Percentiles rank a stretch among this genome's conserved stretches.
phyloP scores from a whole-genome alignment of 2,329 filamentous ascomycete species.

The Knufia fluminis region DNA sequence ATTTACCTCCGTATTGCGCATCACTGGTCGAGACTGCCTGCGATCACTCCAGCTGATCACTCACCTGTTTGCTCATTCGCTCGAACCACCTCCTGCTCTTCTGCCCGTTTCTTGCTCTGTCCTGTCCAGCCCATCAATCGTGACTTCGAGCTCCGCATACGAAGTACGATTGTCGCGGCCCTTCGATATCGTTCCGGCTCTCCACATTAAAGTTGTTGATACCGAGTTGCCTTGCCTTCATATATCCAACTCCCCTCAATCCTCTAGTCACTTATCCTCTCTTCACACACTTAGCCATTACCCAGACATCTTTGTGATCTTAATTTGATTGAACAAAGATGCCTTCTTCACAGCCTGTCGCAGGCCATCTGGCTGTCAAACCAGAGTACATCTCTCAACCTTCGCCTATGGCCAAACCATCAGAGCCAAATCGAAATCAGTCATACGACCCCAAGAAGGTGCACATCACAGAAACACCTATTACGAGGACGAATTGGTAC shows the following conservation, averaged over 20 bases:
- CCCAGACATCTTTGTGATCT: constrained; percentile 9
- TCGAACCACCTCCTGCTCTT: background rate
- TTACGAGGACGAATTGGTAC: constrained; percentile 77
- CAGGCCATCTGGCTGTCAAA: constrained; percentile 41
- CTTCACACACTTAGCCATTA: constrained; percentile 5
- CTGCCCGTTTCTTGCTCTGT: background rate
- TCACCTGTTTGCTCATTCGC: background rate
- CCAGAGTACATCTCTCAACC: constrained; percentile 38
- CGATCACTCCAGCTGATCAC: background rate
- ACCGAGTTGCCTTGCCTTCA: constrained; percentile 2
- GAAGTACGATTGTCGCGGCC: constrained; percentile 6
- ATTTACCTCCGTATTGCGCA: background rate
- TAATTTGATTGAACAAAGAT: constrained; percentile 27
- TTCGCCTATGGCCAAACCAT: constrained; percentile 39
- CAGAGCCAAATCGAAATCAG: constrained; percentile 44
- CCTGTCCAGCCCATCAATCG: background rate
- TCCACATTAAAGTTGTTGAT: constrained; percentile 5
- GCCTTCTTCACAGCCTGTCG: constrained; percentile 44
- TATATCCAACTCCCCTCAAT: background rate
- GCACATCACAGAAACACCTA: constrained; percentile 74
- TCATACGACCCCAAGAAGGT: constrained; percentile 60
- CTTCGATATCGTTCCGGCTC: background rate
- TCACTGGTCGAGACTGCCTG: background rate
- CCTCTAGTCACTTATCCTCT: background rate
- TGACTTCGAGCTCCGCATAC: background rate